Conservation (phyloP, 306 rosid genomes). For the Medicago ruthenica region DNA sequence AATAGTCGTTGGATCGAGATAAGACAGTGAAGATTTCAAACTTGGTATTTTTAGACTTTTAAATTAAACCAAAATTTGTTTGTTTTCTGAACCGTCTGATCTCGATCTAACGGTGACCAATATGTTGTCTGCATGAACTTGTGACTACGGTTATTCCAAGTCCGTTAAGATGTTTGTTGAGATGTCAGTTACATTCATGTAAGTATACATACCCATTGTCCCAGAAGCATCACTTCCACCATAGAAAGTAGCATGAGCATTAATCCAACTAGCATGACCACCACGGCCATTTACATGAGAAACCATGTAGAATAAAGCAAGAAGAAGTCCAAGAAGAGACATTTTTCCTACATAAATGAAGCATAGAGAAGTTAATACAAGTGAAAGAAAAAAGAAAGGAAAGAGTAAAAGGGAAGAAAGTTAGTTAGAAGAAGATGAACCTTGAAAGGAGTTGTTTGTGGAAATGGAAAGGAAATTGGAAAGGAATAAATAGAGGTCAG, state of each 20-base stretch:
- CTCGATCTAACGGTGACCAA: neutral
- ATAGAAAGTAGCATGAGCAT: conserved; percentile 59
- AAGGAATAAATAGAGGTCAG: conserved; percentile 73
- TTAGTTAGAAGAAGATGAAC: conserved; percentile 40
- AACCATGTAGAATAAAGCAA: conserved; percentile 50
- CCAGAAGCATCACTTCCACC: conserved; percentile 63
- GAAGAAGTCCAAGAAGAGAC: conserved; percentile 56
- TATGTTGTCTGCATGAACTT: neutral
- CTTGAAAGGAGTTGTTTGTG: conserved; percentile 51
- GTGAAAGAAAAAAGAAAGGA: conserved; percentile 13
- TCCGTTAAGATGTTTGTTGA: neutral
- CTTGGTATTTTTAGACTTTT: neutral
- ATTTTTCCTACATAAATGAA: conserved; percentile 59
- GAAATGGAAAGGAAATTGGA: conserved; percentile 56
- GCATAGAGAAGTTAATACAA: conserved; percentile 25
- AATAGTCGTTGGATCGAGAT: neutral
- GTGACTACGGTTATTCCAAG: neutral
- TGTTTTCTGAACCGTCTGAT: neutral
- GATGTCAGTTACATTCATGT: neutral
- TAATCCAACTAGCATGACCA: conserved; percentile 50
- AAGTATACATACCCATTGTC: conserved; percentile 54
- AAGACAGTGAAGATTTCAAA: neutral
- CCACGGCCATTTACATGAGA: conserved; percentile 58
- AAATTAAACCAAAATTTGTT: neutral
- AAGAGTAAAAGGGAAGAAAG: conserved; percentile 20